Base-by-base conservation (phyloP, 176 grass and related monocot species). In the Avena atlantica region DNA sequence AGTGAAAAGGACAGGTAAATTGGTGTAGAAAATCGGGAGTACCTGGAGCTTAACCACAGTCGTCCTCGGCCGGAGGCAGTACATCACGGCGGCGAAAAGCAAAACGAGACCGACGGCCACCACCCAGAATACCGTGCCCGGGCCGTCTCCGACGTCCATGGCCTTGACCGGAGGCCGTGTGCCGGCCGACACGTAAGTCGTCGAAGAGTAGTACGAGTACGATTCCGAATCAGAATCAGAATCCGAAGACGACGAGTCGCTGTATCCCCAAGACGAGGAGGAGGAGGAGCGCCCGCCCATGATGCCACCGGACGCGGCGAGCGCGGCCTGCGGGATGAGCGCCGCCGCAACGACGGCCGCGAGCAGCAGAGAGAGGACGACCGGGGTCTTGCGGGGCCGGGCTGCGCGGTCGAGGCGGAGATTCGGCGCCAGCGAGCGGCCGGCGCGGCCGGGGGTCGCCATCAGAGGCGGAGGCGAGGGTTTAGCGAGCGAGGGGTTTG, bases 11-110 rank as follows among this genome's bases (percentile, higher is more conserved):
- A 27, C 25, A 52, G 19, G 12, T 55, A 4, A 56, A 66, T 8
- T 67, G 36, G 17, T 49, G 14, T 8, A 12, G 47, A 53, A 53
- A 19, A 76, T 5, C 49, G 15, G 14, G 49, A 81, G 19, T 4
- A 86, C 83, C 83, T 86, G 88, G 37, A 89, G 70, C 42, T 89
- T 89, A 52, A 89, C 49, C 78, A 89, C 69, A 25, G 70, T 68
- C 3, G 78, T 86, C 83, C 60, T 86, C 25, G 61, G 60, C 24
- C 59, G 70, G 24, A 19, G 12, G 88, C 68, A 66, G 58, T 37
- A 51, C 12, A 10, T 8, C 10, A 19, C 24, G 70, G 50, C 70
- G 83, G 48, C 69, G 23, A 88, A 12, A 19, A 88, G 74, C 59
- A 17, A 3, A 58, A 48, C 59, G 20, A 65, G 9, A 12, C 70